phyloP scores from a whole-genome alignment of 2,329 filamentous ascomycete species.

The Diaporthe citriasiana region DNA sequence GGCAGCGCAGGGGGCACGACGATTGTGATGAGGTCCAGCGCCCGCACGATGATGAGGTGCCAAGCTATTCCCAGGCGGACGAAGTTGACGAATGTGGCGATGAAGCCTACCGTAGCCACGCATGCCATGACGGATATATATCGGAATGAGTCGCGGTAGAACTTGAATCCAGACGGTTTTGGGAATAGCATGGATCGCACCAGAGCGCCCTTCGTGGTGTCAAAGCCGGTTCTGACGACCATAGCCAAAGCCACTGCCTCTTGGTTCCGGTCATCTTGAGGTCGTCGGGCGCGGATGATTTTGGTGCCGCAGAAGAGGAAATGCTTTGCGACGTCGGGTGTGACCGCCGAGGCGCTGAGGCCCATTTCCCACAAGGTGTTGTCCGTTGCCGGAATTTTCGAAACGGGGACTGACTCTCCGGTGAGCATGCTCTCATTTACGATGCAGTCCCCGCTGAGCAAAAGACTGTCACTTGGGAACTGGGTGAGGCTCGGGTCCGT shows the following conservation, averaged over 20 bases:
- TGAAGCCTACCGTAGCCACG: slow-evolving; percentile 88
- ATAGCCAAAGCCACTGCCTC: slow-evolving; percentile 93
- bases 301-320: slow-evolving; percentile 97
- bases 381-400: slow-evolving; percentile 87
- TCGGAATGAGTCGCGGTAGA: slow-evolving; percentile 96
- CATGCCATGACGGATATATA: slow-evolving; percentile 97
- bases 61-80: slow-evolving; percentile 85
- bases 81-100: slow-evolving; percentile 94
- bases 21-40: slow-evolving; percentile 96
- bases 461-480: slow-evolving; percentile 91
- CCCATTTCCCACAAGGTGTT: slow-evolving; percentile 83
- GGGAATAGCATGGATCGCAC: slow-evolving; percentile 99
- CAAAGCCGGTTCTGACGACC: slow-evolving; percentile 94
- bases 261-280: slow-evolving; percentile 86
- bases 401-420: slow-evolving; percentile 96
- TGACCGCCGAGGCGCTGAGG: slow-evolving; percentile 83
- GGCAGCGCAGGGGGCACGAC: slow-evolving; percentile 96
- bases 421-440: slow-evolving; percentile 99
- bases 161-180: slow-evolving; percentile 98
- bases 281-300: slow-evolving; percentile 89
- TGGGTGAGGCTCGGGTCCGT: slow-evolving; percentile 91
- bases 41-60: slow-evolving; percentile 92
- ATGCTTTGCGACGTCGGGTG: slow-evolving; percentile 86
- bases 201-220: slow-evolving; percentile 95
- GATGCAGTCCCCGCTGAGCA: slow-evolving; percentile 95